phyloP scores from a whole-genome alignment of 129 eudicot genomes.

The Gnaphalium uliginosum region DNA sequence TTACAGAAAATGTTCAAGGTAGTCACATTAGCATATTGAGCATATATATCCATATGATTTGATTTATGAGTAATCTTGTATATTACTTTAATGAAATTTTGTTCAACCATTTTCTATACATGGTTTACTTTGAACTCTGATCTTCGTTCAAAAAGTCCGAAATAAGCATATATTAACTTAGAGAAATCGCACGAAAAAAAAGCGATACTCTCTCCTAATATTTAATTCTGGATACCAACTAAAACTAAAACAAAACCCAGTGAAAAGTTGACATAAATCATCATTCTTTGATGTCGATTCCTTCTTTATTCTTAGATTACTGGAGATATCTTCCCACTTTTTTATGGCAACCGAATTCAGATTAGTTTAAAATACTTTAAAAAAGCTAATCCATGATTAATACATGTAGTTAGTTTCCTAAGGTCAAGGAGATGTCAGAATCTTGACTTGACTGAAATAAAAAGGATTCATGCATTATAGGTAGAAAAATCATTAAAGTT shows the following conservation, averaged over 20 bases:
- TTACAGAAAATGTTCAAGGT: no score
- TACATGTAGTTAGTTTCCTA: conserved; percentile 8
- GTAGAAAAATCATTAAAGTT: conserved; percentile 21
- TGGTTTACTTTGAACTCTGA: neutral
- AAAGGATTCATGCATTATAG: conserved; percentile 28
- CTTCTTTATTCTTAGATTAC: neutral
- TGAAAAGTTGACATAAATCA: neutral
- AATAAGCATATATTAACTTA: no score
- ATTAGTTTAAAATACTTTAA: conserved; percentile 22
- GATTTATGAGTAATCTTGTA: no score
- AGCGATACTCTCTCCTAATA: neutral
- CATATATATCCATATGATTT: no score
- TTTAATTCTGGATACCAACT: neutral
- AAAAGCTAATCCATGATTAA: conserved; percentile 33
- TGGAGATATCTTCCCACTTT: conserved; percentile 11
- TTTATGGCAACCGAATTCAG: conserved; percentile 21
- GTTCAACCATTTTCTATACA: neutral
- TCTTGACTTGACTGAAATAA: conserved; percentile 28
- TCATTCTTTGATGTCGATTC: neutral
- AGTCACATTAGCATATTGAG: no score
- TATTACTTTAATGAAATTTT: no score
- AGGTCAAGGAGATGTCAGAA: conserved; percentile 36
- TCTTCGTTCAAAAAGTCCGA: neutral
- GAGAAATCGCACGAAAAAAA: no score
- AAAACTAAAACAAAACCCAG: neutral